These are phyloP conservation scores for Saturnispora diversa DNA, from an alignment of 805 yeast genomes.

Conservation along the genomic window DNA sequence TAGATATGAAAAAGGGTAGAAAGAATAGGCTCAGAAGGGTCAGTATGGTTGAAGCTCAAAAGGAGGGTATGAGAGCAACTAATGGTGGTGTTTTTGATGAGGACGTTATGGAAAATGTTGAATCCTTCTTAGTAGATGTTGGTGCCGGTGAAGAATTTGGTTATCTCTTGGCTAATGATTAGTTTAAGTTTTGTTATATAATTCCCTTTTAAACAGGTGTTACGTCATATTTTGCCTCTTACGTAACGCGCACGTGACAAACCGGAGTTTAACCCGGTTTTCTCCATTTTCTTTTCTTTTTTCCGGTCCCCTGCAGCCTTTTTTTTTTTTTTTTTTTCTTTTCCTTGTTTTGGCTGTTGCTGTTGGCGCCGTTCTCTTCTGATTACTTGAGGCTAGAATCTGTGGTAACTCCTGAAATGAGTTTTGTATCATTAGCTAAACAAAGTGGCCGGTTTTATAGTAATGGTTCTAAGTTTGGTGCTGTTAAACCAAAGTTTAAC, in stretches of 20 bases:
- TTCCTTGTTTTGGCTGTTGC: too few relatives aligned
- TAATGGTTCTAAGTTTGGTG: not conserved
- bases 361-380: too few relatives aligned
- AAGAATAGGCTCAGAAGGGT: constrained; percentile 45
- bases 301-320: too few relatives aligned
- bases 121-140: constrained; percentile 52
- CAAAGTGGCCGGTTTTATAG: too few relatives aligned
- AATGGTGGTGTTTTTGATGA: constrained; percentile 73
- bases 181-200: not conserved
- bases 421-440: not conserved
- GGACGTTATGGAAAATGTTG: constrained; percentile 64
- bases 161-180: constrained; percentile 29
- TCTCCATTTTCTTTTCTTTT: too few relatives aligned
- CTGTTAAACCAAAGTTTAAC: not conserved
- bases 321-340: too few relatives aligned
- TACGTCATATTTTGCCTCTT: too few relatives aligned
- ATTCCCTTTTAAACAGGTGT: too few relatives aligned
- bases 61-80: constrained; percentile 68
- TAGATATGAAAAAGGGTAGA: constrained; percentile 1
- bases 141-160: constrained; percentile 36
- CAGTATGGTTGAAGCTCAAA: constrained; percentile 65
- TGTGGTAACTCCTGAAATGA: too few relatives aligned
- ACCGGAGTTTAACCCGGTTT: too few relatives aligned
- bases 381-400: too few relatives aligned
- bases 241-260: too few relatives aligned